These are phyloP conservation scores for Millerozyma acaciae DNA, from an alignment of 805 yeast genomes.

Conservation along the genomic window DNA sequence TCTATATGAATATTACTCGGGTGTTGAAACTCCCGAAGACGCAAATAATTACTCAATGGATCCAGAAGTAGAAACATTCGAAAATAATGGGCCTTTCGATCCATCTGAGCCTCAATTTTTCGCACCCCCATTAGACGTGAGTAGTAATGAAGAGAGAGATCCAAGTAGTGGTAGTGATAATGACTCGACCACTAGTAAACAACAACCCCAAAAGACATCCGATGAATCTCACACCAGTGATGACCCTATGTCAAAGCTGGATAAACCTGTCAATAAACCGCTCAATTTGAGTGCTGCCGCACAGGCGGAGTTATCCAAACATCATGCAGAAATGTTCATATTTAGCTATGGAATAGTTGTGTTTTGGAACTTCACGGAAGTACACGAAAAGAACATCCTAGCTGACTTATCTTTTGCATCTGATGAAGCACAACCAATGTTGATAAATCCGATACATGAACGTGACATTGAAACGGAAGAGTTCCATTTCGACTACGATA, in stretches of 20 bases:
- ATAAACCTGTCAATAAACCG: conserved; percentile 1
- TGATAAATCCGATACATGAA: conserved; percentile 73
- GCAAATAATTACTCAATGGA: conserved; percentile 46
- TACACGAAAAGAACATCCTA: conserved; percentile 86
- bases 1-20: conserved; percentile 86
- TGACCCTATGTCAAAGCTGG: neutral
- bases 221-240: conserved; percentile 3
- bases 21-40: conserved; percentile 63
- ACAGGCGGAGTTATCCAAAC: conserved; percentile 45
- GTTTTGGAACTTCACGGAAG: conserved; percentile 93
- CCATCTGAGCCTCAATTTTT: conserved; percentile 93
- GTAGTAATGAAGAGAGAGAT: conserved; percentile 13
- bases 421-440: conserved; percentile 42
- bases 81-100: conserved; percentile 60
- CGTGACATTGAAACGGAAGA: conserved; percentile 93
- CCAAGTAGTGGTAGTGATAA: conserved; percentile 4
- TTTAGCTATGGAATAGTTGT: conserved; percentile 95
- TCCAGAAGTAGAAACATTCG: conserved; percentile 39
- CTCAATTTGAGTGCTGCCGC: neutral
- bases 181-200: conserved; percentile 3
- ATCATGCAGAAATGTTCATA: conserved; percentile 81
- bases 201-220: conserved; percentile 3
- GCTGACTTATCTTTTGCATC: conserved; percentile 84
- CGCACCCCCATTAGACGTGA: conserved; percentile 41
- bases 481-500: conserved; percentile 70